These are phyloP conservation scores for Casaregolazyma suthepensis DNA, from an alignment of 1,139 yeast species.

Conservation along the genomic window DNA sequence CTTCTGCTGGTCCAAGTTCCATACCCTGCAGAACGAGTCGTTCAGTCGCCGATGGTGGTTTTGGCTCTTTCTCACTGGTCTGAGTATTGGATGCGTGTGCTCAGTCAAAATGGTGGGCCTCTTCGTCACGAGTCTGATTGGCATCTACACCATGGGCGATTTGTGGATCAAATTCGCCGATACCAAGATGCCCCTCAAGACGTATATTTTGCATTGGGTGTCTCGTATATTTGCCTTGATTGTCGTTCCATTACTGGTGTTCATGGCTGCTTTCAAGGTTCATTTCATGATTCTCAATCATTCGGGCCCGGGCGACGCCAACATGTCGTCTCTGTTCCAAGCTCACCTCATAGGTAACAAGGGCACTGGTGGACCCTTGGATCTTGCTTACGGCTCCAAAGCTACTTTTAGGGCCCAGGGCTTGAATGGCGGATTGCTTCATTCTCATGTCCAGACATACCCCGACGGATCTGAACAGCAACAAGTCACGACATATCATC, in stretches of 20 bases:
- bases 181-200: constrained; percentile 34
- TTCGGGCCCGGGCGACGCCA: constrained; percentile 94
- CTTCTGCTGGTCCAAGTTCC: constrained; percentile 71
- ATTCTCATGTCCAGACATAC: constrained; percentile 87
- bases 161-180: constrained; percentile 61
- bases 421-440: constrained; percentile 84
- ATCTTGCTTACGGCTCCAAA: constrained; percentile 70
- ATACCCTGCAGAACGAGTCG: constrained; percentile 55
- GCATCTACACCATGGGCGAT: constrained; percentile 76
- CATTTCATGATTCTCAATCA: constrained; percentile 71
- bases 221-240: constrained; percentile 63
- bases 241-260: constrained; percentile 64
- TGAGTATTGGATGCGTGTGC: constrained; percentile 79
- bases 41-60: constrained; percentile 90
- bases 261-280: constrained; percentile 64
- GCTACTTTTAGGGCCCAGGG: constrained; percentile 88
- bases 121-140: constrained; percentile 76
- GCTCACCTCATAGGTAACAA: constrained; percentile 80
- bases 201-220: constrained; percentile 63
- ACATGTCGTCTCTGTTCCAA: constrained; percentile 95
- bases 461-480: constrained; percentile 97
- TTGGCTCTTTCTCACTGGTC: constrained; percentile 75
- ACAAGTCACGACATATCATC: constrained; percentile 91
- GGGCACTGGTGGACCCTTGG: constrained; percentile 84
- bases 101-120: constrained; percentile 95